Percentiles rank a stretch among this genome's conserved stretches.
phyloP scores from a whole-genome alignment of 805 yeast genomes.

The Candida fluviatilis region DNA sequence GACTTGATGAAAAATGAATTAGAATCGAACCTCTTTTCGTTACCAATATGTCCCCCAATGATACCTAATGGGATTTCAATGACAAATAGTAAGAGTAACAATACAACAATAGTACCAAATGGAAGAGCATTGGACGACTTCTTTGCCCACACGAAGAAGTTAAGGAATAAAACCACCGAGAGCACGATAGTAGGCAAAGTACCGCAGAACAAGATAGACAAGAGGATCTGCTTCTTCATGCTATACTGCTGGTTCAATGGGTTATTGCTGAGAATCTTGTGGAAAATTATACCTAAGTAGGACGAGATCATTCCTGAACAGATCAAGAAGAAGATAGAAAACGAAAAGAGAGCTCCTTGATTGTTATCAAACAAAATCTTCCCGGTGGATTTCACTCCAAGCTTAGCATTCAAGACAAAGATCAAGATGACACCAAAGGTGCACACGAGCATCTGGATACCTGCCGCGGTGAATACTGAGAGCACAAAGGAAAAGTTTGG shows the following conservation, averaged over 20 bases:
- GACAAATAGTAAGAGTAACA: constrained; percentile 56
- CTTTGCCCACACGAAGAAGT: constrained; percentile 70
- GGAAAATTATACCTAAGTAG: constrained; percentile 61
- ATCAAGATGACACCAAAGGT: constrained; percentile 56
- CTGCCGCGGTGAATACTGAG: constrained; percentile 62
- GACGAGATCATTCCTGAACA: constrained; percentile 75
- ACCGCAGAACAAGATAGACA: constrained; percentile 32
- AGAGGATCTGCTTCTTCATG: constrained; percentile 9
- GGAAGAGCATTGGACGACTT: constrained; percentile 76
- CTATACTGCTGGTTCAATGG: constrained; percentile 25
- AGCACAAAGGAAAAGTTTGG: constrained; percentile 49
- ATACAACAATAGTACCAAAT: constrained; percentile 63
- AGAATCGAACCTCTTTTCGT: constrained; percentile 23
- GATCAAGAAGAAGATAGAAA: constrained; percentile 57
- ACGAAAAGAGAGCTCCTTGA: constrained; percentile 62
- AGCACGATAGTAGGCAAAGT: constrained; percentile 46
- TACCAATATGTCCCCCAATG: constrained; percentile 61
- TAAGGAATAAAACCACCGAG: constrained; percentile 49
- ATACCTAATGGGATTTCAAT: constrained; percentile 74
- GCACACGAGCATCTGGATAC: constrained; percentile 68
- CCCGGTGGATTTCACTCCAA: constrained; percentile 30
- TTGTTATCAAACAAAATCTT: constrained; percentile 60
- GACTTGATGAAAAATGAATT: constrained; percentile 15
- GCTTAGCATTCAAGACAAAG: constrained; percentile 37
- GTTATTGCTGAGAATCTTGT: constrained; percentile 47